Conservation (phyloP, 495 filamentous ascomycete species). For the Neurospora intermedia region DNA sequence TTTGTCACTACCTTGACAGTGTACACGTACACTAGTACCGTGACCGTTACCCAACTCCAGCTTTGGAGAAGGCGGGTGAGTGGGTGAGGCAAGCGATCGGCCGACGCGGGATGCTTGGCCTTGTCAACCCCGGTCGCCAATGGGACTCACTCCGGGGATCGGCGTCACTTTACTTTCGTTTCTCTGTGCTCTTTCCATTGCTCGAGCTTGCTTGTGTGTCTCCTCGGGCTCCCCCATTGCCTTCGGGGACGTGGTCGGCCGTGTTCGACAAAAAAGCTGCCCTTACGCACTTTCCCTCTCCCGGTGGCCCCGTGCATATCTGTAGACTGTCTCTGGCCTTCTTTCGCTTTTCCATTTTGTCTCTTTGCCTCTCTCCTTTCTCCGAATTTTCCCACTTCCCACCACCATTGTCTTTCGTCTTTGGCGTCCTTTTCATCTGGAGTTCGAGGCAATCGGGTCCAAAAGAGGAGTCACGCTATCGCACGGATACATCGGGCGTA, state of each 20-base stretch:
- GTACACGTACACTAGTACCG: neutral
- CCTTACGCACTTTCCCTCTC: constrained; percentile 1
- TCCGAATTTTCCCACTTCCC: neutral
- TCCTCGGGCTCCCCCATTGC: neutral
- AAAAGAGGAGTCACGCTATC: neutral
- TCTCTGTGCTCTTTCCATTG: neutral
- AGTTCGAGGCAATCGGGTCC: constrained; percentile 1
- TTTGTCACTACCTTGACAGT: neutral
- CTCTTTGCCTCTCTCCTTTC: neutral
- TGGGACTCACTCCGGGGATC: neutral
- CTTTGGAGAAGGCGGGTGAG: neutral
- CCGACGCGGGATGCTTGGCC: neutral
- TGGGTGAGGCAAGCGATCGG: neutral
- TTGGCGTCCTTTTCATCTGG: constrained; percentile 4
- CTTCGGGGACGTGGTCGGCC: neutral
- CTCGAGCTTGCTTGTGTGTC: neutral
- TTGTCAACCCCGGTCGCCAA: neutral
- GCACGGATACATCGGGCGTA: neutral
- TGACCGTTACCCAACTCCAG: neutral
- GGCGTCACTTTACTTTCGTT: neutral
- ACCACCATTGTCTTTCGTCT: neutral
- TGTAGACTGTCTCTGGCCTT: neutral
- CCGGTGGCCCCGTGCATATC: constrained; percentile 3
- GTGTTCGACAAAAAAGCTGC: neutral
- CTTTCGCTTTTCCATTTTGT: neutral